A percentile compares a stretch with the other conserved stretches of the same genome.
phyloP scores from a whole-genome alignment of 2,329 filamentous ascomycete genomes.

The Trichoderma brevicompactum region DNA sequence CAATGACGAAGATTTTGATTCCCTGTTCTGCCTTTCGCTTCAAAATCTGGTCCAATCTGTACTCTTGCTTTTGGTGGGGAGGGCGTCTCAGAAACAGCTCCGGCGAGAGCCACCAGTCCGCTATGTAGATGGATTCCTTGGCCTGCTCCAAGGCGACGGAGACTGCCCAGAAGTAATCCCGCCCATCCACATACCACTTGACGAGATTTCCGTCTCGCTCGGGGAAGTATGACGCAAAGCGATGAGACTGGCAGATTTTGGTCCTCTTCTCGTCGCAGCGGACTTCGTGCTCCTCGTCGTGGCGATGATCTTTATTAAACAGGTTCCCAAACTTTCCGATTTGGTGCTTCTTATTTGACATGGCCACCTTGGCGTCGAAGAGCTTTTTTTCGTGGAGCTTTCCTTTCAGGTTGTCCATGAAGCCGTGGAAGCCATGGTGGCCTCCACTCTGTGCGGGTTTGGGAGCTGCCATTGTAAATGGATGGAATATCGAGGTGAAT shows the following conservation, averaged over 20 bases:
- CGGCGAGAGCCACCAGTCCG: conserved; percentile 95
- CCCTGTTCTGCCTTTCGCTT: conserved; percentile 89
- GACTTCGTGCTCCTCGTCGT: conserved; percentile 91
- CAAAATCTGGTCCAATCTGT: conserved; percentile 81
- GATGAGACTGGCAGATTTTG: conserved; percentile 71
- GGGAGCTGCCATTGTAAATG: conserved; percentile 1
- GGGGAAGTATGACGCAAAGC: conserved; percentile 90
- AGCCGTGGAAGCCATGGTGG: conserved; percentile 40
- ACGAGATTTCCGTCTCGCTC: conserved; percentile 81
- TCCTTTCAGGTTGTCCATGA: conserved; percentile 58
- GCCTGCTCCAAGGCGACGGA: conserved; percentile 87
- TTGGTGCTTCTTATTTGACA: conserved; percentile 64
- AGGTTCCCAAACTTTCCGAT: conserved; percentile 67
- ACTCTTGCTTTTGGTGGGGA: conserved; percentile 80
- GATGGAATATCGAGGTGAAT: neutral
- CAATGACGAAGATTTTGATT: conserved; percentile 90
- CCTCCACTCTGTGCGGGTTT: conserved; percentile 29
- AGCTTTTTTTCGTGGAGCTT: conserved; percentile 59
- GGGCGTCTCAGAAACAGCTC: conserved; percentile 86
- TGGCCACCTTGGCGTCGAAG: conserved; percentile 59
- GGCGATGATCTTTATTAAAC: conserved; percentile 87
- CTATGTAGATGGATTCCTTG: conserved; percentile 92
- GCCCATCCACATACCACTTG: conserved; percentile 97
- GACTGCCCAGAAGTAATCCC: conserved; percentile 95
- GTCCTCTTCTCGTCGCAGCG: conserved; percentile 79